Evolutionary conservation across 1,284 basidiomycete genomes (phyloP), one percentile per base, ranked within the genome.

Genomic region (Xerocomus minutiporus): DNA sequence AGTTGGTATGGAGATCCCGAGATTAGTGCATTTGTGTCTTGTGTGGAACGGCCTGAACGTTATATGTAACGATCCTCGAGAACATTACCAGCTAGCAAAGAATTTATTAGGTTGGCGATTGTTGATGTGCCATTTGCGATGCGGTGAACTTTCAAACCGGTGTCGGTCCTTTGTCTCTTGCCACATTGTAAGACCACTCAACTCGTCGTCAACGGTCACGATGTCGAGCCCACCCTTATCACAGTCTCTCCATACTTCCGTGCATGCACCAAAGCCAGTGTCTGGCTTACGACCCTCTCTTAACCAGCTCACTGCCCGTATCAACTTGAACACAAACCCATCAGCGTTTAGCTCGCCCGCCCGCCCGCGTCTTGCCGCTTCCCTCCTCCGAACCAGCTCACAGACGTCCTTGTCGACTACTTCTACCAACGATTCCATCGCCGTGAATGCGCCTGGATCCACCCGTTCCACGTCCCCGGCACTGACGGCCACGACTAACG

Each of bases 271-370:
- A 41, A 79, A 75, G 60, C 63, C 73, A 11, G 76, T 59, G 8
- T 23, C 69, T 5, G 62, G 63, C 25, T 31, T 64, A 11, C 79
- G 84, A 38, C 73, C 84, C 0, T 88, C 87, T n/a, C 77, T 90
- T 13, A 86, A 88, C 70, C 85, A 89, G 69, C 82, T 90, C 48
- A 88, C 86, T 3, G 87, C 87, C 2, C 82, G 85, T 50, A 86
- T 89, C 64, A 82, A 77, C 63, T 69, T 76, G 50, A 79, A 72
- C 48, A n/a, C 64, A n/a, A 36, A 55, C 25, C 46, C 70, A 46
- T 64, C 75, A 8, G 52, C 73, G n/a, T 64, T 69, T 43, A 56
- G 62, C 26, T 62, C 67, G 32, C 60, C 68, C 25, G 73, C 76
- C 40, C 81, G 87, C 38, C 86, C 87, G 1, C 82, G 87, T 54